A percentile compares a stretch with the other conserved stretches of the same genome.
phyloP scores from a whole-genome alignment of 2,329 filamentous ascomycete species.

The Alternaria triticimaculans region DNA sequence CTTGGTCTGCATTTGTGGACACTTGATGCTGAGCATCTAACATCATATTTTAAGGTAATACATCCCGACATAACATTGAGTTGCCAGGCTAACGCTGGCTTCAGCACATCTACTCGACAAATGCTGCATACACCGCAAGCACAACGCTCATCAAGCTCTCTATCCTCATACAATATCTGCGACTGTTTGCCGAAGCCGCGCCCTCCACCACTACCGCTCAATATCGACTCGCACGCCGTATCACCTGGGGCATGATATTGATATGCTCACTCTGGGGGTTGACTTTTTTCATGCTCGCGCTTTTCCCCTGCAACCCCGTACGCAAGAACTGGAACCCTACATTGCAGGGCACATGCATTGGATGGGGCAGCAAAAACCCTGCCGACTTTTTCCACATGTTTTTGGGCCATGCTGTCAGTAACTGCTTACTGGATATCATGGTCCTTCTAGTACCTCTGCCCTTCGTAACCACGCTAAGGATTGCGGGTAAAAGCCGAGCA shows the following conservation, averaged over 20 bases:
- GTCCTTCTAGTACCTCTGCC: slow-evolving; percentile 41
- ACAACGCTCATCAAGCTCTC: slow-evolving; percentile 48
- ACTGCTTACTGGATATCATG: slow-evolving; percentile 43
- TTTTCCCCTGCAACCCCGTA: slow-evolving; percentile 41
- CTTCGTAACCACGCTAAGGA: slow-evolving; percentile 38
- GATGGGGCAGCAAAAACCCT: slow-evolving; percentile 44
- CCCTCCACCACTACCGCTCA: slow-evolving; percentile 8
- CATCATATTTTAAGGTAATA: slow-evolving; percentile 41
- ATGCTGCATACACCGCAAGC: slow-evolving; percentile 37
- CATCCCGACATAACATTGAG: too few species aligned
- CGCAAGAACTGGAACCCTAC: slow-evolving; percentile 39
- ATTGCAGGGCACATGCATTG: slow-evolving; percentile 37
- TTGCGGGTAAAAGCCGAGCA: slow-evolving; percentile 36
- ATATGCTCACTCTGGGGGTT: slow-evolving; percentile 40
- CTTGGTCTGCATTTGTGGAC: slow-evolving; percentile 44
- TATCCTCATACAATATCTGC: slow-evolving; percentile 47
- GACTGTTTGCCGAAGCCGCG: slow-evolving; percentile 39
- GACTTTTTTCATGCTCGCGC: slow-evolving; percentile 36
- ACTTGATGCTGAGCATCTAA: slow-evolving; percentile 16
- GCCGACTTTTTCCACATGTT: slow-evolving; percentile 37
- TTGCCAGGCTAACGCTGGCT: background rate
- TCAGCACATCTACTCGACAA: slow-evolving; percentile 42
- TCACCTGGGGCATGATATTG: slow-evolving; percentile 29
- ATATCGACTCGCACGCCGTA: slow-evolving; percentile 22
- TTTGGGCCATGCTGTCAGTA: slow-evolving; percentile 37